phyloP scores from a whole-genome alignment of 352 stramenopile species.

The Phytophthora constricta region DNA sequence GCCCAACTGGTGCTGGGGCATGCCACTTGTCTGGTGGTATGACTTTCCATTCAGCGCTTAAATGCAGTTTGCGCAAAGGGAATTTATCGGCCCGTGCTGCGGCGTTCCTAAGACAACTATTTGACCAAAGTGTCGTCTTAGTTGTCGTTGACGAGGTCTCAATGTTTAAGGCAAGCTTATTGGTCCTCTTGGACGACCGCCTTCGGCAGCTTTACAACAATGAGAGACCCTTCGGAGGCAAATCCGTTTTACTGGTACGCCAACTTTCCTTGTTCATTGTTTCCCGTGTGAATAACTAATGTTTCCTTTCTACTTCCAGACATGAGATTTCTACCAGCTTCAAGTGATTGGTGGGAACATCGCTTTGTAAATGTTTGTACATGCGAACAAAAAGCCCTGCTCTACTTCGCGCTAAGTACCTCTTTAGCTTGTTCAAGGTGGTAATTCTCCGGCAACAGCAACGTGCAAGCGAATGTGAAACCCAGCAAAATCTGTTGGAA shows the following conservation, averaged over 20 bases:
- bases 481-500: no score
- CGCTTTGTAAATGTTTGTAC: not conserved
- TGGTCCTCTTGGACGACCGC: not conserved
- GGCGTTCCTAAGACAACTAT: not conserved
- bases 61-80: not conserved
- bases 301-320: not conserved
- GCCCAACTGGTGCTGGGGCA: not conserved
- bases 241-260: not conserved
- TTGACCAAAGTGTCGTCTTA: not conserved
- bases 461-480: no score
- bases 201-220: not conserved
- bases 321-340: not conserved
- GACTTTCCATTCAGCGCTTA: not conserved
- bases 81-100: not conserved
- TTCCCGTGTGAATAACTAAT: not conserved
- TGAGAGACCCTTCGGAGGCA: not conserved
- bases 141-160: not conserved
- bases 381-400: not conserved
- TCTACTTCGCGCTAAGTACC: no score
- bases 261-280: not conserved
- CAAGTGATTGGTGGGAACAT: not conserved
- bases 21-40: not conserved
- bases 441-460: no score
- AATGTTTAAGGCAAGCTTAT: not conserved
- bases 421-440: no score